These are phyloP conservation scores for Persicaria maculosa DNA, from an alignment of 148 eudicot species.

Conservation along the genomic window DNA sequence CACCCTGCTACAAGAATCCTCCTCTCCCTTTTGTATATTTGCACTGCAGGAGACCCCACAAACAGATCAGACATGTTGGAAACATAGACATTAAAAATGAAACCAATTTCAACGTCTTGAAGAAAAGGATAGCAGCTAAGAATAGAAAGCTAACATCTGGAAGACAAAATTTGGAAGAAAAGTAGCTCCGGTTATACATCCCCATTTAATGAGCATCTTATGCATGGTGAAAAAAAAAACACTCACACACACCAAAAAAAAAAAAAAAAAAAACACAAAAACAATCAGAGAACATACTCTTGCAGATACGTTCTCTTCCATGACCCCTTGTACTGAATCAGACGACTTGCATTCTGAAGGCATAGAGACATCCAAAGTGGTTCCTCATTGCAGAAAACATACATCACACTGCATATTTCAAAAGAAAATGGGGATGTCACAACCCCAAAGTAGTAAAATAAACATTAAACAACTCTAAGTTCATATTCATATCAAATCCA, in stretches of 20 bases:
- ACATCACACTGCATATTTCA: conserved; percentile 75
- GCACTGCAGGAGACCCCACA: conserved; percentile 29
- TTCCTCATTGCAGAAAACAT: conserved; percentile 94
- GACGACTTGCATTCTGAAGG: conserved; percentile 43
- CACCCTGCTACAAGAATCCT: conserved; percentile 31
- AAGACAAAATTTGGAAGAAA: neutral
- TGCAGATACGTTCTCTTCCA: conserved; percentile 79
- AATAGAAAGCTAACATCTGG: neutral
- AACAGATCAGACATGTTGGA: conserved; percentile 3
- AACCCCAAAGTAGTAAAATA: neutral
- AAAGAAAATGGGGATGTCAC: neutral
- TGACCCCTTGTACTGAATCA: conserved; percentile 74
- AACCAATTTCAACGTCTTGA: neutral
- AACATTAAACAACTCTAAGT: neutral
- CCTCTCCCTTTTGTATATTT: conserved; percentile 26
- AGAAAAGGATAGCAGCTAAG: neutral
- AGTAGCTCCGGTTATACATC: neutral
- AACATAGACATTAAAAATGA: neutral
- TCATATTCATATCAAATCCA: neutral
- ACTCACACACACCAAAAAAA: too few relatives aligned
- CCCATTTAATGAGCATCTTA: neutral
- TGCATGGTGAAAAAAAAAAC: neutral
- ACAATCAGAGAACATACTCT: conserved; percentile 35
- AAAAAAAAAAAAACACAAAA: conserved; percentile 3
- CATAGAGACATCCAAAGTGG: conserved; percentile 96